These are phyloP conservation scores for Trichoderma simmonsii DNA, from an alignment of 2,329 filamentous ascomycete species.

Conservation along the genomic window DNA sequence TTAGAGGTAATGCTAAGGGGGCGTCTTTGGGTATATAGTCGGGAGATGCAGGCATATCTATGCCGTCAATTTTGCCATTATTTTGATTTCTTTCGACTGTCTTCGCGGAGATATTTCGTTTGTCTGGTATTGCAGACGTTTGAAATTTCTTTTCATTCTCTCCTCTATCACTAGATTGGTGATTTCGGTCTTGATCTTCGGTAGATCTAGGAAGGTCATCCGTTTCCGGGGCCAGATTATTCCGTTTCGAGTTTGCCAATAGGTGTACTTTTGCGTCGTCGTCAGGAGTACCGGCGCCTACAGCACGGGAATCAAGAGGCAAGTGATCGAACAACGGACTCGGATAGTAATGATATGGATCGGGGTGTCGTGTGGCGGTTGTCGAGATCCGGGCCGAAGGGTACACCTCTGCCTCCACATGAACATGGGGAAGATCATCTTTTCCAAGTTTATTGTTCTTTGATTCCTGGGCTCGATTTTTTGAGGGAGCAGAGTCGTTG, in stretches of 20 bases:
- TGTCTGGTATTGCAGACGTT: not conserved
- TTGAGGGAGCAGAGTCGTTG: not conserved
- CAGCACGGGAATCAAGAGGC: not conserved
- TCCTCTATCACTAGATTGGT: not conserved
- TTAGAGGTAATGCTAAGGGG: not conserved
- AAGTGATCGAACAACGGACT: not conserved
- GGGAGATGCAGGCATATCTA: not conserved
- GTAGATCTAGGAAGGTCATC: not conserved
- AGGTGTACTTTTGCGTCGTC: not conserved
- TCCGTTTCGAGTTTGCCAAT: not conserved
- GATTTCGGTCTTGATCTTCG: not conserved
- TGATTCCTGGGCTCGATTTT: not conserved
- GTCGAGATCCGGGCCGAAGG: not conserved
- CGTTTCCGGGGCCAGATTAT: not conserved
- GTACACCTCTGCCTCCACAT: not conserved
- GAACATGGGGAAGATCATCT: not conserved
- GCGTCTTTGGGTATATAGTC: not conserved
- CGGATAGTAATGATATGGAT: slow-evolving; percentile 8
- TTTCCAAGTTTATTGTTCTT: not conserved
- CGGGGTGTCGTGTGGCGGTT: not conserved
- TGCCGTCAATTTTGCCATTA: not conserved
- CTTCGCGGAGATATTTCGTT: not conserved
- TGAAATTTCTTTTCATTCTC: not conserved
- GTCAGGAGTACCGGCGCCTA: not conserved
- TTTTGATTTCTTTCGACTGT: not conserved